A percentile compares a stretch with the other conserved stretches of the same genome.
These are phyloP conservation scores for Musa beccarii DNA, from an alignment of 176 grass and related monocot genomes.

Conservation along the genomic window DNA sequence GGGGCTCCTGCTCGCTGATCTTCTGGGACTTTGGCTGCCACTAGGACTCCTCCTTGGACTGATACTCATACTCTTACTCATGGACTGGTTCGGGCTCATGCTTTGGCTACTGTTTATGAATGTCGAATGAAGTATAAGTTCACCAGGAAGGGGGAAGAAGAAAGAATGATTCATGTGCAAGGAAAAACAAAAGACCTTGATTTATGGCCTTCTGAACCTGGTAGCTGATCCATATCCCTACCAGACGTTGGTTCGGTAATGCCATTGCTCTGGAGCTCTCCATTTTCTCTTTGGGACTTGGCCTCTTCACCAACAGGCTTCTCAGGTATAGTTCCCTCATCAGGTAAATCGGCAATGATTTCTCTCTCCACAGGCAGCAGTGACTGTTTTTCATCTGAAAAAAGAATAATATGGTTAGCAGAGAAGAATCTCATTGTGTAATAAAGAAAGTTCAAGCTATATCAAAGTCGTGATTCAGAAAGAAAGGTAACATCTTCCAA, in stretches of 20 bases:
- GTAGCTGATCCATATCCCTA: conserved; percentile 26
- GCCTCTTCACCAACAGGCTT: conserved; percentile 31
- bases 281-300: conserved; percentile 48
- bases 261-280: conserved; percentile 50
- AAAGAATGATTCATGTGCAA: conserved; percentile 47
- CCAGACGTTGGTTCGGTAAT: conserved; percentile 36
- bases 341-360: conserved; percentile 17
- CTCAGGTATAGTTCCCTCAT: conserved; percentile 34
- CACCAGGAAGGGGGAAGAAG: conserved; percentile 37
- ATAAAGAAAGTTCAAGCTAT: no score
- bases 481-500: no score
- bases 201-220: conserved; percentile 52
- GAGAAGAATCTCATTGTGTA: no score
- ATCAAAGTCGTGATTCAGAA: no score
- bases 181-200: conserved; percentile 64
- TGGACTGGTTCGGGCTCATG: conserved; percentile 55
- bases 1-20: conserved; percentile 38
- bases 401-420: not conserved
- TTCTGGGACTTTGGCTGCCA: conserved; percentile 33
- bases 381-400: conserved; percentile 45
- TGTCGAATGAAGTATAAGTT: conserved; percentile 48
- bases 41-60: conserved; percentile 62
- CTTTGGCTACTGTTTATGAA: conserved; percentile 83
- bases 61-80: conserved; percentile 98
- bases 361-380: conserved; percentile 39